Conservation (phyloP, 1,284 basidiomycete species). For the Naganishia sp. region DNA sequence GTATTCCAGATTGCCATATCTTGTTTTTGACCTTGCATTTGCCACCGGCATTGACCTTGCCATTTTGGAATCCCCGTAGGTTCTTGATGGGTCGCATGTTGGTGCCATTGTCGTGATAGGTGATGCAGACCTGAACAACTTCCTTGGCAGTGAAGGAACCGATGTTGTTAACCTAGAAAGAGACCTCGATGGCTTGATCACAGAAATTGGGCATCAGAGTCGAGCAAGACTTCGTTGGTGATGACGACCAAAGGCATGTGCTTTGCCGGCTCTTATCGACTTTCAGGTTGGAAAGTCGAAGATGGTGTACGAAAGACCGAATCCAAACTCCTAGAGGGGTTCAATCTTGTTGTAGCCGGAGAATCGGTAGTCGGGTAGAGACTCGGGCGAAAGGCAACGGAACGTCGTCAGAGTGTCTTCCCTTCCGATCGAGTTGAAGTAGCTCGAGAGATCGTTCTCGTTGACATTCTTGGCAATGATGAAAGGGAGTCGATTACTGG, state of each 20-base stretch:
- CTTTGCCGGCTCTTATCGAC: conserved; percentile 54
- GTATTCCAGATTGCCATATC: conserved; percentile 32
- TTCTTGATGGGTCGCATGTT: conserved; percentile 36
- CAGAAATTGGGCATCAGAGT: conserved; percentile 29
- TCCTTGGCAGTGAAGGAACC: conserved; percentile 63
- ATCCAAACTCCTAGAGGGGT: conserved; percentile 76
- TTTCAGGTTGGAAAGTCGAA: conserved; percentile 65
- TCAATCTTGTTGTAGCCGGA: conserved; percentile 65
- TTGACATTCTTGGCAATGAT: conserved; percentile 68
- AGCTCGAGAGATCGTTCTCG: conserved; percentile 72
- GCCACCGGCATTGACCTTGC: conserved; percentile 46
- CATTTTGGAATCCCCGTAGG: conserved; percentile 41
- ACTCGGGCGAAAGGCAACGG: conserved; percentile 1
- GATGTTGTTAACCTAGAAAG: conserved; percentile 64
- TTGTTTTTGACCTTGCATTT: conserved; percentile 40
- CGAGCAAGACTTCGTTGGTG: conserved; percentile 47
- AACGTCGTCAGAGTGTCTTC: conserved; percentile 61
- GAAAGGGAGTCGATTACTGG: conserved; percentile 74
- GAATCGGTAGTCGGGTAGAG: conserved; percentile 68
- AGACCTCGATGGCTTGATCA: conserved; percentile 58
- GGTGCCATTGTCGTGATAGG: conserved; percentile 35
- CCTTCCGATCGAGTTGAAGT: conserved; percentile 63
- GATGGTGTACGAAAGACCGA: conserved; percentile 78
- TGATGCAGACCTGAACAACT: conserved; percentile 65
- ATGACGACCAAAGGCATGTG: conserved; percentile 22